Evolutionary conservation across 495 filamentous ascomycete species (phyloP).

Genomic region (Saxophila tyrrhenica): DNA sequence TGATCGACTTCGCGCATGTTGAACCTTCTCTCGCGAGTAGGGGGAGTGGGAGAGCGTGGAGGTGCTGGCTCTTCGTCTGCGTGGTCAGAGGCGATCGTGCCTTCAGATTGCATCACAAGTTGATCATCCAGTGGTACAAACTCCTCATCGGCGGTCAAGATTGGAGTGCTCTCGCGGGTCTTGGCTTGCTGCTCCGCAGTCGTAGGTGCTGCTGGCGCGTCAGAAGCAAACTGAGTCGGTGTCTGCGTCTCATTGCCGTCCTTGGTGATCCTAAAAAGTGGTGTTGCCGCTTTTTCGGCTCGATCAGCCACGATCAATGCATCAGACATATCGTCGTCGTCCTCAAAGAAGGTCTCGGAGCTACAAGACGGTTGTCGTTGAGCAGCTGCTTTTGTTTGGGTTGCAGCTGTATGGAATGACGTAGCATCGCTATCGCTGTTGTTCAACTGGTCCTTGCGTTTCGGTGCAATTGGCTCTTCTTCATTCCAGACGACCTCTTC

Average conservation of each 20-base stretch:
- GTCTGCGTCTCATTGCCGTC: not conserved
- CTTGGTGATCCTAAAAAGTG: not conserved
- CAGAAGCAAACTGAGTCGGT: not conserved
- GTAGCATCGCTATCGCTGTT: too few relatives aligned
- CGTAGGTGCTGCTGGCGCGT: not conserved
- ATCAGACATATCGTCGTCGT: not conserved
- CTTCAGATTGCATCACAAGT: conserved; percentile 15
- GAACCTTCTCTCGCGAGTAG: conserved; percentile 5
- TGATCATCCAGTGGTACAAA: conserved; percentile 1
- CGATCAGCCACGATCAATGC: not conserved
- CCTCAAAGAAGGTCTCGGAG: not conserved
- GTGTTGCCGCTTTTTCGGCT: not conserved
- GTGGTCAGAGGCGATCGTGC: conserved; percentile 19
- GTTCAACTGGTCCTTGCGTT: too few relatives aligned
- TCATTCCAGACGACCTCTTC: not conserved
- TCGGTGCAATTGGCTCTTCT: not conserved
- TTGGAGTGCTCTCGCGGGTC: not conserved
- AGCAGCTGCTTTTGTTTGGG: too few relatives aligned
- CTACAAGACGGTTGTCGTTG: too few relatives aligned
- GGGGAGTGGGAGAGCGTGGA: conserved; percentile 3
- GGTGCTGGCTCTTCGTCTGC: conserved; percentile 1
- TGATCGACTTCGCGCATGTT: conserved; percentile 11
- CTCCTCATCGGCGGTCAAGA: not conserved
- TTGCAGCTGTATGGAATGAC: too few relatives aligned
- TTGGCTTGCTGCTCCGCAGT: not conserved